These are phyloP conservation scores for Vanrija sp. DNA, from an alignment of 1,284 basidiomycete genomes.

Conservation along the genomic window DNA sequence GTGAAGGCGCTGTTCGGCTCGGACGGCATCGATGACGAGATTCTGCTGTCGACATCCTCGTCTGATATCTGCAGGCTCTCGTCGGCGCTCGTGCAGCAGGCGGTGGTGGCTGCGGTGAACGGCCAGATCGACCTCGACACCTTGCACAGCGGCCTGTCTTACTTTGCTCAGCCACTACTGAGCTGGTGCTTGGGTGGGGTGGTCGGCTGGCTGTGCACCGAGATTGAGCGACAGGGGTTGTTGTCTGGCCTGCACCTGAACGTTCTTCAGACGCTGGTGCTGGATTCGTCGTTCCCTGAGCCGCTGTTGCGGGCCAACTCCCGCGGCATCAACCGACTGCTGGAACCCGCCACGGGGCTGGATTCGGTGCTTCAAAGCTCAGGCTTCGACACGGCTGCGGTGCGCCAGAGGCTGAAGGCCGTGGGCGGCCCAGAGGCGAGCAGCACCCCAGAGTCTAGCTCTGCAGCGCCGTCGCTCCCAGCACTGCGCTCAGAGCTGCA, in stretches of 20 bases:
- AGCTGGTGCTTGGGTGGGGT: conserved; percentile 54
- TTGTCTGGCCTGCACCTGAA: conserved; percentile 43
- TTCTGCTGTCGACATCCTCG: conserved; percentile 50
- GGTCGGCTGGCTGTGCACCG: conserved; percentile 46
- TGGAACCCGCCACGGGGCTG: conserved; percentile 30
- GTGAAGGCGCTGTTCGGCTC: conserved; percentile 47
- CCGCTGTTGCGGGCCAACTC: conserved; percentile 33
- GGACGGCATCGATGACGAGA: conserved; percentile 48
- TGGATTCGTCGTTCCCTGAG: conserved; percentile 37
- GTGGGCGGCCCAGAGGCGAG: conserved; percentile 7
- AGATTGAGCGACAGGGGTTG: conserved; percentile 42
- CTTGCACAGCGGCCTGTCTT: conserved; percentile 52
- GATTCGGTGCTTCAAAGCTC: conserved; percentile 35
- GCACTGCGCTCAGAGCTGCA: conserved; percentile 18
- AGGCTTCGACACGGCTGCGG: conserved; percentile 28
- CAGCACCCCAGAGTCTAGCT: neutral
- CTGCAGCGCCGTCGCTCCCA: neutral
- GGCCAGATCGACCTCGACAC: conserved; percentile 54
- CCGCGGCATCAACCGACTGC: conserved; percentile 21
- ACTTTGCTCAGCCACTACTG: conserved; percentile 54
- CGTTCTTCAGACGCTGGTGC: conserved; percentile 41
- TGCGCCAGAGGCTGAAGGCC: conserved; percentile 25
- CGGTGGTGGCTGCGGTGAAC: conserved; percentile 48
- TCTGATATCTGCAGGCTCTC: conserved; percentile 49
- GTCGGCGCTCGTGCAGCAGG: conserved; percentile 53